Conservation (phyloP, 2,329 filamentous ascomycete genomes). For the Lachnellula hyalina region DNA sequence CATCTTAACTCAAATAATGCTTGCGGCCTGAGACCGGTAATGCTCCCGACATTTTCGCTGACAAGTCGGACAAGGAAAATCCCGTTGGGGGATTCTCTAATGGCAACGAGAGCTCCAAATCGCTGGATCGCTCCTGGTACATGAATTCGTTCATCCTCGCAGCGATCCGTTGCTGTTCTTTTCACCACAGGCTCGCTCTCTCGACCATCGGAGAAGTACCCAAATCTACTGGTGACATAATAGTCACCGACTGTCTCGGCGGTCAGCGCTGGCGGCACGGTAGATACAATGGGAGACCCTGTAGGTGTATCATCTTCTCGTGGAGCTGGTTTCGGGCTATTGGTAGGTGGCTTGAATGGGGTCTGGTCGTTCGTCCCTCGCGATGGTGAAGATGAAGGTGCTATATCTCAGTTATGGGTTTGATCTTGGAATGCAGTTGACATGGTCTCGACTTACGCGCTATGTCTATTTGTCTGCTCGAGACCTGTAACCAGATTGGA, state of each 20-base stretch:
- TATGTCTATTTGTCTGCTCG: not conserved
- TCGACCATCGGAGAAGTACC: not conserved
- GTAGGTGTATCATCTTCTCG: not conserved
- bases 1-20: slow-evolving; percentile 19
- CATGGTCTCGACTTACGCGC: not conserved
- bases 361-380: too few species aligned
- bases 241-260: not conserved
- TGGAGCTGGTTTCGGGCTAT: not conserved
- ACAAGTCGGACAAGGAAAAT: slow-evolving; percentile 17
- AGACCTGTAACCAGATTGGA: slow-evolving; percentile 6
- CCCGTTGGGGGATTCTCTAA: slow-evolving; percentile 12
- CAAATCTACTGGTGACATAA: slow-evolving; percentile 2
- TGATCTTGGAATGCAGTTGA: too few species aligned
- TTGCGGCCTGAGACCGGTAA: slow-evolving; percentile 15
- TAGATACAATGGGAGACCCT: not conserved
- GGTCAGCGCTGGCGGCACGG: not conserved
- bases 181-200: not conserved
- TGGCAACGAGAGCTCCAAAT: slow-evolving; percentile 21
- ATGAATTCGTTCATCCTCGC: slow-evolving; percentile 24
- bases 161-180: slow-evolving; percentile 1
- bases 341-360: too few species aligned
- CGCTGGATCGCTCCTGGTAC: slow-evolving; percentile 21
- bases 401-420: not conserved
- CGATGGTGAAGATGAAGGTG: not conserved
- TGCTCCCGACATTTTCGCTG: slow-evolving; percentile 18